Conservation (phyloP, 176 grass and related monocot species). For the Phyllostachys edulis region DNA sequence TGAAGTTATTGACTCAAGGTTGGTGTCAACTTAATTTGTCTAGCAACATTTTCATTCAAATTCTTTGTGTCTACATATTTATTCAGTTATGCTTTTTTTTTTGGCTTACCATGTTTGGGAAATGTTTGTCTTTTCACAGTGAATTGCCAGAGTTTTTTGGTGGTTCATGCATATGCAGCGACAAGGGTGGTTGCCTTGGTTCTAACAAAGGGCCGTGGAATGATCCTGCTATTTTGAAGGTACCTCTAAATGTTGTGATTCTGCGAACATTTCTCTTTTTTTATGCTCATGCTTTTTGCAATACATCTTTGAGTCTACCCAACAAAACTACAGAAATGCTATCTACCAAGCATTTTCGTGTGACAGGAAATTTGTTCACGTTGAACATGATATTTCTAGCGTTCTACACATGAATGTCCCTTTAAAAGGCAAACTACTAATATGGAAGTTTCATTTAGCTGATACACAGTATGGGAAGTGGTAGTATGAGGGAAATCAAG, state of each 20-base stretch:
- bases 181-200: slow-evolving; percentile 69
- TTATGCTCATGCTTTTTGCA: background rate
- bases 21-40: slow-evolving; percentile 18
- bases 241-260: slow-evolving; percentile 2
- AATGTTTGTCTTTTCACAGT: slow-evolving; percentile 39
- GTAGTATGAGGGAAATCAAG: slow-evolving; percentile 46
- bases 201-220: slow-evolving; percentile 92
- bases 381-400: background rate
- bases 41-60: background rate
- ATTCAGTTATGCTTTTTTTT: background rate
- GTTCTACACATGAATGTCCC: background rate
- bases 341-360: background rate
- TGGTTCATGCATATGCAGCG: slow-evolving; percentile 63
- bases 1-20: slow-evolving; percentile 79
- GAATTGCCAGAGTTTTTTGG: slow-evolving; percentile 87
- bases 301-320: background rate
- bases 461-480: slow-evolving; percentile 42
- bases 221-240: slow-evolving; percentile 68
- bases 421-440: slow-evolving; percentile 1
- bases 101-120: background rate
- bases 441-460: slow-evolving; percentile 38
- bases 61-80: background rate
- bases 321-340: background rate
- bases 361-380: background rate
- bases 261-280: background rate